Conservation (phyloP, 176 grass and related monocot genomes). For the Oryza officinalis region DNA sequence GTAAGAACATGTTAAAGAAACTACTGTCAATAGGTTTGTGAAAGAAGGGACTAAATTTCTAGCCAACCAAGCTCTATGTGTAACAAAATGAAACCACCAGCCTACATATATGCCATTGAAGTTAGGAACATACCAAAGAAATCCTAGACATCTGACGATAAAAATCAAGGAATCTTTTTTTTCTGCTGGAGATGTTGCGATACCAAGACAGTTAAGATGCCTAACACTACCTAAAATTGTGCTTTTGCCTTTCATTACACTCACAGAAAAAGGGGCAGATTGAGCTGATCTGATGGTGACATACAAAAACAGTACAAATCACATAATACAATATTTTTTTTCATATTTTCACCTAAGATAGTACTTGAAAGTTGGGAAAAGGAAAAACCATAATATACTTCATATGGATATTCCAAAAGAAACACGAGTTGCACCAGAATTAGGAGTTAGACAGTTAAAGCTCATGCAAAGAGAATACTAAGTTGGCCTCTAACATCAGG, state of each 20-base stretch:
- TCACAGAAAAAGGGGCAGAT: background rate
- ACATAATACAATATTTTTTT: background rate
- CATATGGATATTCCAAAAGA: conserved; percentile 1
- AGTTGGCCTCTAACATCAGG: background rate
- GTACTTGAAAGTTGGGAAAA: background rate
- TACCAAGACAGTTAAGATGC: conserved; percentile 11
- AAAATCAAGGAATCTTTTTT: conserved; percentile 12
- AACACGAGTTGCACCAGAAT: conserved; percentile 11
- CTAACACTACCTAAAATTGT: conserved; percentile 29
- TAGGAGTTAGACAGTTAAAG: background rate
- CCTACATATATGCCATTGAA: conserved; percentile 1
- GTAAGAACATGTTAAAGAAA: conserved; percentile 36
- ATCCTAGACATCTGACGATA: conserved; percentile 10
- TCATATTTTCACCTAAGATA: conserved; percentile 10
- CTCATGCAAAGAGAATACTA: conserved; percentile 10
- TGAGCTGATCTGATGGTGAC: conserved; percentile 11
- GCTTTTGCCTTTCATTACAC: conserved; percentile 3
- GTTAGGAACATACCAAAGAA: conserved; percentile 8
- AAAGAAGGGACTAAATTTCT: conserved; percentile 29
- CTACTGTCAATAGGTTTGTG: background rate
- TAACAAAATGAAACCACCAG: conserved; percentile 28
- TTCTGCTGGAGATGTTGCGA: conserved; percentile 13
- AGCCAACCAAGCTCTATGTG: conserved; percentile 10
- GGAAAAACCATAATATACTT: background rate
- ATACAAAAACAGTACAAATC: background rate